phyloP scores from a whole-genome alignment of 177 flowering plant species.

The Vitis hybrid region DNA sequence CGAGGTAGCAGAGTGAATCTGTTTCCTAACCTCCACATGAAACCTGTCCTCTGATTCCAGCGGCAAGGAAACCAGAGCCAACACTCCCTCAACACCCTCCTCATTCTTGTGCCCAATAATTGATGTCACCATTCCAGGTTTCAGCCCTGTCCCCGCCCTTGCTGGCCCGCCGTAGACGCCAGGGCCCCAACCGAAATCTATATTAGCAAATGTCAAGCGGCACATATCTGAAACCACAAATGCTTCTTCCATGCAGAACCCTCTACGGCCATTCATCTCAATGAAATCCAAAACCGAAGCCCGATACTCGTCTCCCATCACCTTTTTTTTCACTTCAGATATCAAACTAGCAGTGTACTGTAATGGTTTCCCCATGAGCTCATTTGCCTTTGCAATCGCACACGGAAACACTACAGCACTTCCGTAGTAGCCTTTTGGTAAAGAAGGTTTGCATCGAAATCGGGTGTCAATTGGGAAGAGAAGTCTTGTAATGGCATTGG shows the following conservation, averaged over 20 bases:
- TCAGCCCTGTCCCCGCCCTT: slow-evolving; percentile 21
- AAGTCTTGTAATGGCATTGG: slow-evolving; percentile 16
- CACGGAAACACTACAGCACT: slow-evolving; percentile 24
- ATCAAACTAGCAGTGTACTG: slow-evolving; percentile 15
- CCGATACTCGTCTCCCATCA: slow-evolving; percentile 20
- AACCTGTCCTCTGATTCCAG: slow-evolving; percentile 9
- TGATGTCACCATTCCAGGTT: slow-evolving; percentile 30
- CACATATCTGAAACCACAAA: slow-evolving; percentile 26
- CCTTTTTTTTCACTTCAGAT: slow-evolving; percentile 19
- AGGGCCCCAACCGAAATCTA: slow-evolving; percentile 32
- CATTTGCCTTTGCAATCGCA: slow-evolving; percentile 10
- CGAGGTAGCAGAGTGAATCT: background rate
- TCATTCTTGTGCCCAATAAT: slow-evolving; percentile 17
- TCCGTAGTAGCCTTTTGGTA: slow-evolving; percentile 27
- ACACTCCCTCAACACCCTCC: slow-evolving; percentile 22
- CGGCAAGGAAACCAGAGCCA: slow-evolving; percentile 28
- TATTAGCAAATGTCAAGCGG: slow-evolving; percentile 21
- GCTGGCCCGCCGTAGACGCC: slow-evolving; percentile 25
- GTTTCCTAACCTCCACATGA: slow-evolving; percentile 6
- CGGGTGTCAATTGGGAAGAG: slow-evolving; percentile 27
- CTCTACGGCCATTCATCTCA: slow-evolving; percentile 21
- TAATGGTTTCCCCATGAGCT: slow-evolving; percentile 12
- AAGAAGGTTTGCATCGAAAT: slow-evolving; percentile 17
- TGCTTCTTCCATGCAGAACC: slow-evolving; percentile 19
- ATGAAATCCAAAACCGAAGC: slow-evolving; percentile 28